Conservation (phyloP, 306 rosid genomes). For the Albizia julibrissin region DNA sequence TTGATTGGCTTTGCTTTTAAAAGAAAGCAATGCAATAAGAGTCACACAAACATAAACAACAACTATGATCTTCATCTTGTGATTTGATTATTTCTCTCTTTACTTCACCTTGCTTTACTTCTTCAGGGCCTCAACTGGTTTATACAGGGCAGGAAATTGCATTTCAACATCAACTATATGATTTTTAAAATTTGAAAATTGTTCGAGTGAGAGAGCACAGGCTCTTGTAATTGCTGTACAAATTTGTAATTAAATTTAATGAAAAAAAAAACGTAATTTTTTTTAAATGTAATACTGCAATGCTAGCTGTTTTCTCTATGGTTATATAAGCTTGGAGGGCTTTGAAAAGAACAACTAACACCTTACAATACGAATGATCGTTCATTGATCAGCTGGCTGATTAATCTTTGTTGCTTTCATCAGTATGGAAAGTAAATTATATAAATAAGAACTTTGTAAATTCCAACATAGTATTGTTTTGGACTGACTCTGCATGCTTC, state of each 20-base stretch:
- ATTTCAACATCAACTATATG: background rate
- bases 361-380: background rate
- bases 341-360: background rate
- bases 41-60: constrained; percentile 27
- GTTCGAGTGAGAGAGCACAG: background rate
- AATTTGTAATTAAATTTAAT: background rate
- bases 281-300: background rate
- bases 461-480: background rate
- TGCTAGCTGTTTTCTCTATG: background rate
- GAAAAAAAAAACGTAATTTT: background rate
- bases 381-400: background rate
- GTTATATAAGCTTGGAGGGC: background rate
- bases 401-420: background rate
- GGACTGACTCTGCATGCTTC: background rate
- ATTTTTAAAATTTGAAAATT: no score
- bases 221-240: background rate
- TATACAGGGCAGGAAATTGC: background rate
- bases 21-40: constrained; percentile 30
- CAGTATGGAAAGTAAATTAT: background rate
- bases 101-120: background rate
- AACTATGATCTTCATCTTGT: constrained; percentile 30
- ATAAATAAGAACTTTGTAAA: background rate
- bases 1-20: constrained; percentile 37
- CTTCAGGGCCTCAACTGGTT: background rate
- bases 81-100: background rate